Evolutionary conservation across 164 flowering plant species (phyloP), one percentile per base, ranked within the genome.

Genomic region (Stephania japonica): DNA sequence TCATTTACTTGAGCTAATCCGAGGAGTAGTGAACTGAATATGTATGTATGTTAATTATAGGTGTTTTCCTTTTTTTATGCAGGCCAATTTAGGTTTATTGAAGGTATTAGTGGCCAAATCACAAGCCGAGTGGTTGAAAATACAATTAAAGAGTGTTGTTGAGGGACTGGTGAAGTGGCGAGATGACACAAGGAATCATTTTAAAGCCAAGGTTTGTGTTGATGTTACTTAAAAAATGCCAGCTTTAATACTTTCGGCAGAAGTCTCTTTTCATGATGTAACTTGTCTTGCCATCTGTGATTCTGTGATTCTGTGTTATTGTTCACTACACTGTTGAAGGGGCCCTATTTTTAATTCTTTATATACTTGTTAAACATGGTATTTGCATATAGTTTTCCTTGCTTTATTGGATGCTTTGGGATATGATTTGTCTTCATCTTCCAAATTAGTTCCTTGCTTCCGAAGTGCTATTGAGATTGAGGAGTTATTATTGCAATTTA

Each of bases 31-130:
- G 7, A 44, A 44, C 14, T 8, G 50, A 44, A 8, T 13, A 44
- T 44, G 7, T 44, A 9, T 44, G 7, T 2, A 42, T 70, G 63
- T 67, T 62, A 61, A 50, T 11, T 19, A 62, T 63, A 19, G 11
- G 69, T 76, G 56, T 16, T 73, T 73, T 23, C 19, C 25, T 63
- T 26, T 75, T 56, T 69, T 73, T 9, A 44, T 88, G 85, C 86
- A 96, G 99, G 98, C 99, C 64, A 91, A 86, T 82, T 78, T 96
- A 74, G 98, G 98, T 69, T 74, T 96, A 23, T 69, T 96, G 73
- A 96, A 96, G 79, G 99, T 96, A 14, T 72, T 96, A 79, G 95
- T 96, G 62, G 95, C 99, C 63, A 91, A 87, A 81, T 96, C 98
- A 32, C 89, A 79, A 74, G 81, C 86, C 63, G 97, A 93, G 69